Percentiles rank a stretch among this genome's conserved stretches.
phyloP scores from a whole-genome alignment of 176 grass and related monocot genomes.

The Avena atlantica region DNA sequence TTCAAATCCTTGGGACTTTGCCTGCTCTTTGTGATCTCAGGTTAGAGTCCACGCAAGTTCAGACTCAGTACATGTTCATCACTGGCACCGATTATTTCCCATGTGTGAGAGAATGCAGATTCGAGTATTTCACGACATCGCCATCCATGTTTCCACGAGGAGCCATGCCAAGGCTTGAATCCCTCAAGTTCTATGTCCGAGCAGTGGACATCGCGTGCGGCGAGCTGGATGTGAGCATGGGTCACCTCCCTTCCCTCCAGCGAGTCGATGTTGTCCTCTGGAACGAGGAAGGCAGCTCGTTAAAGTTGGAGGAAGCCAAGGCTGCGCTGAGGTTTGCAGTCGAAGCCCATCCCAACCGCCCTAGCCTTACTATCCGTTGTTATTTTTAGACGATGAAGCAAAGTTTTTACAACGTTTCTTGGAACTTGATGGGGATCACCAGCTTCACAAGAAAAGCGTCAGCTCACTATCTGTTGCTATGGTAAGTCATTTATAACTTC shows the following conservation, averaged over 20 bases:
- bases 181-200: rapidly evolving
- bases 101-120: background rate
- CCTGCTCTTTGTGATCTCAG: background rate
- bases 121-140: rapidly evolving
- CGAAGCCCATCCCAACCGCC: background rate
- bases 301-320: background rate
- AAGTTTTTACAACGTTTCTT: too few relatives aligned
- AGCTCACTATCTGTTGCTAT: too few relatives aligned
- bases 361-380: too few relatives aligned
- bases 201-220: rapidly evolving
- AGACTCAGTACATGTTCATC: background rate
- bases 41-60: rapidly evolving
- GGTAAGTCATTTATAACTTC: too few relatives aligned
- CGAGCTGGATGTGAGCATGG: background rate
- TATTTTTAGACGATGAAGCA: too few relatives aligned
- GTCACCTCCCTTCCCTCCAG: background rate
- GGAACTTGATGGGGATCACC: too few relatives aligned
- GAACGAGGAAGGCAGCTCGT: background rate
- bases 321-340: background rate
- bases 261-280: rapidly evolving
- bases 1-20: background rate
- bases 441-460: too few relatives aligned
- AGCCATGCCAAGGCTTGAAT: background rate
- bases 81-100: background rate
- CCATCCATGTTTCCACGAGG: background rate